phyloP scores from a whole-genome alignment of 2,329 filamentous ascomycete genomes.

The Sclerotinia trifoliorum region DNA sequence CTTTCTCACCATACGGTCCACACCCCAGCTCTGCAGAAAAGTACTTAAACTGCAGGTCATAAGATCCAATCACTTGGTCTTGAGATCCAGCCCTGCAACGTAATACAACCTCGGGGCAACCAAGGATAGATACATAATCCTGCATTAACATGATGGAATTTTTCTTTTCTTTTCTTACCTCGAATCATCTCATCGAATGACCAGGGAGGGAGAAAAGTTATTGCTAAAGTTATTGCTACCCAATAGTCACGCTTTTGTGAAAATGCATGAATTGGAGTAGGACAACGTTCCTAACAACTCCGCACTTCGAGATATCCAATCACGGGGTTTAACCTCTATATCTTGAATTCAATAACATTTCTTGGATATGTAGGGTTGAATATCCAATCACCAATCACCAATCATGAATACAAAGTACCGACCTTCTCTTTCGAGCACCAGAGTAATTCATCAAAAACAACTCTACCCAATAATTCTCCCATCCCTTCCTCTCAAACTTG shows the following conservation, averaged over 20 bases:
- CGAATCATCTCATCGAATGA: not conserved
- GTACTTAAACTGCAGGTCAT: conserved; percentile 16
- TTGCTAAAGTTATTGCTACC: conserved; percentile 5
- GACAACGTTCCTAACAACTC: not conserved
- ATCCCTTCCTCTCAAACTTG: conserved; percentile 2
- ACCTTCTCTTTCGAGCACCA: not conserved
- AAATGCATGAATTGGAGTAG: not conserved
- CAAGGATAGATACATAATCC: no score
- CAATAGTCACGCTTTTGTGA: conserved; percentile 9
- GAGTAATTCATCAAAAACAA: not conserved
- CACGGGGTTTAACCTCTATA: not conserved
- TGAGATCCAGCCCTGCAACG: conserved; percentile 19
- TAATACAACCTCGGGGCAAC: not conserved
- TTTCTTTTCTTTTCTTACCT: not conserved
- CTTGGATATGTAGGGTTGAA: not conserved
- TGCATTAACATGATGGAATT: not conserved
- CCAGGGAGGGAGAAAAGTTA: not conserved
- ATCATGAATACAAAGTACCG: not conserved
- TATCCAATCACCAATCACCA: conserved; percentile 3
- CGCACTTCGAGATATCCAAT: conserved; percentile 8
- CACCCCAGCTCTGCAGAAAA: not conserved
- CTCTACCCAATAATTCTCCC: not conserved
- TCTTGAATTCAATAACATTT: not conserved
- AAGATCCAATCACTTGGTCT: conserved; percentile 21
- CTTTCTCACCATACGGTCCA: not conserved